Conservation (phyloP, 2,329 filamentous ascomycete species). For the Calonectria crousiana region DNA sequence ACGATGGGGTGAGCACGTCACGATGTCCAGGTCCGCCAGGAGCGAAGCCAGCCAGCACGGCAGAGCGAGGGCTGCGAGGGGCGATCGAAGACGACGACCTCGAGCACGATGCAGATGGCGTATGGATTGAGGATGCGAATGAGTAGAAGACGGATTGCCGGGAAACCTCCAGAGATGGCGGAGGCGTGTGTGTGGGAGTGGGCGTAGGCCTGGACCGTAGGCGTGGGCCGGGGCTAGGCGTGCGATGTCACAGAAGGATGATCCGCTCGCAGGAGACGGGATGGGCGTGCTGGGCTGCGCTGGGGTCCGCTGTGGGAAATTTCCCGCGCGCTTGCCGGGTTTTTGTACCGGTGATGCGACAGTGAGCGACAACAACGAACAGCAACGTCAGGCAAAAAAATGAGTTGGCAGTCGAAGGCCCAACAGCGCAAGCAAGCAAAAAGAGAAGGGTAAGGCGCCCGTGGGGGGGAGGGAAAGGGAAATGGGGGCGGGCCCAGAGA, state of each 20-base stretch:
- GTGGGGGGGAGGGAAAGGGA: not conserved
- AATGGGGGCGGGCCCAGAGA: conserved; percentile 21
- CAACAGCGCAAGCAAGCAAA: not conserved
- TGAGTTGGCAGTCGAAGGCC: conserved; percentile 4
- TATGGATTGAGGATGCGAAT: conserved; percentile 28
- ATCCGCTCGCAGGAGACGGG: conserved; percentile 27
- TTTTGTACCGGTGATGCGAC: conserved; percentile 24
- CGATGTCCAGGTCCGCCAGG: conserved; percentile 40
- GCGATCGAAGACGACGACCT: conserved; percentile 34
- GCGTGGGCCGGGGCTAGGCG: conserved; percentile 14
- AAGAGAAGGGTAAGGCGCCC: conserved; percentile 9
- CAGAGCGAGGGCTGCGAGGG: conserved; percentile 31
- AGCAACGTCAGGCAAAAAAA: conserved; percentile 7
- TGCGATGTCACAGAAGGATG: conserved; percentile 33
- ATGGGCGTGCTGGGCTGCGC: conserved; percentile 20
- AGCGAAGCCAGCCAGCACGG: conserved; percentile 35
- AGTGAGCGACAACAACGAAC: conserved; percentile 7
- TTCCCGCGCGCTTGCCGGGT: conserved; percentile 41
- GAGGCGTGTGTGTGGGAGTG: conserved; percentile 33
- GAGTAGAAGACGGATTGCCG: conserved; percentile 32
- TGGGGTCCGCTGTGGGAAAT: conserved; percentile 31
- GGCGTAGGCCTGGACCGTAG: conserved; percentile 35
- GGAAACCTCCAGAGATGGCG: conserved; percentile 40
- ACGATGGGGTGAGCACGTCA: conserved; percentile 46
- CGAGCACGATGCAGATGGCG: conserved; percentile 34